Evolutionary conservation across 441 rosid species (phyloP), one percentile per base, ranked within the genome.

Genomic region (Syzygium malaccense): DNA sequence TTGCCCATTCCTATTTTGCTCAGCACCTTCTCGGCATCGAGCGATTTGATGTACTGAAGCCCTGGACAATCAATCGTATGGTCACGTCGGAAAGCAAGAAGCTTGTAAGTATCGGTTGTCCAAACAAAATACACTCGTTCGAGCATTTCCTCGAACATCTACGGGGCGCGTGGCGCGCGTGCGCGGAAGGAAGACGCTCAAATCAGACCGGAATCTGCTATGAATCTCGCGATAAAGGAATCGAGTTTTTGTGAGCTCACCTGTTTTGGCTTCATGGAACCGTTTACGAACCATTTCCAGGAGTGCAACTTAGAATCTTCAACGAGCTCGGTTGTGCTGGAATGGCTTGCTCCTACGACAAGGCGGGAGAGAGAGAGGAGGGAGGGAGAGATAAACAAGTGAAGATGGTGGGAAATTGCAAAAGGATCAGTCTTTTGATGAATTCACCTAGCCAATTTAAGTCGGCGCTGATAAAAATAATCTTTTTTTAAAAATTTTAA

Each of bases 1-100:
- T 86, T 94, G 58, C 97, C 98, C 54, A 96, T 53, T 86, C 98
- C 98, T 86, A 95, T 89, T 89, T 95, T 97, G 90, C 92, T 94
- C 86, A 96, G 71, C 83, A 94, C 91, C 92, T 93, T 94, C 84
- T 94, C 93, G 49, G 91, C 92, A 49, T 95, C 90, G 85, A 93
- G 41, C 23, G 96, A 92, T 88, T 94, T 94, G 62, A 97, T 86
- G 13, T 91, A 92, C 56, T 94, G 91, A 26, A 94, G 58, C 62
- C 97, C 98, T 95, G 90, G 90, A 85, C 86, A 89, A 51, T 54
- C 86, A 89, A 51, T 54, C 55, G 86, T 28, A 9, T 53, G 32
- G 15, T 17, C 0, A 0, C 55, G 19, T 45, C 86, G 57, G 58
- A 49, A 79, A 53, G 79, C 53, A 48, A 87, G 57, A 68, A 17